Conservation (phyloP, 2,329 filamentous ascomycete genomes). For the Metarhizium robertsii region DNA sequence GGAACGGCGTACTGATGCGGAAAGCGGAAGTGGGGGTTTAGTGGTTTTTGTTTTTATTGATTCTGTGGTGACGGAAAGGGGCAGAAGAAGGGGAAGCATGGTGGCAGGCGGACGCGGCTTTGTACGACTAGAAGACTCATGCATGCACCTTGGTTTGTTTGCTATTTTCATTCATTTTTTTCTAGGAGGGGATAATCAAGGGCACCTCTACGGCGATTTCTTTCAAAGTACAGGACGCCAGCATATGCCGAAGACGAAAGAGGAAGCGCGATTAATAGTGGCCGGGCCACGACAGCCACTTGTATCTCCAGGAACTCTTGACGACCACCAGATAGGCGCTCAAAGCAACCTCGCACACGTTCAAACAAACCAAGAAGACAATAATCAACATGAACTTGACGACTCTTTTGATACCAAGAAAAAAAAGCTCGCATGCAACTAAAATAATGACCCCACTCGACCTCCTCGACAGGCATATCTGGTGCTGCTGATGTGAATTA, state of each 20-base stretch:
- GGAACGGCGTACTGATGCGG: constrained; percentile 14
- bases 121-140: constrained; percentile 23
- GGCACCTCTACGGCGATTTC: not conserved
- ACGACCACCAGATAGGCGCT: not conserved
- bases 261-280: not conserved
- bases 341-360: not conserved
- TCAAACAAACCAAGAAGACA: constrained; percentile 4
- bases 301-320: not conserved
- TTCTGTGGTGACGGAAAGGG: constrained; percentile 14
- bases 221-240: not conserved
- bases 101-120: constrained; percentile 10
- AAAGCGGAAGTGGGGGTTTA: not conserved
- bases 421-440: not conserved
- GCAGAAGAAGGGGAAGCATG: constrained; percentile 7
- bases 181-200: not conserved
- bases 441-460: not conserved
- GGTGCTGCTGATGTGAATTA: not conserved
- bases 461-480: constrained; percentile 4
- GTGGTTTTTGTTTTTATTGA: not conserved
- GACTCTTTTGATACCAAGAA: not conserved
- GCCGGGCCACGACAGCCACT: not conserved
- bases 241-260: not conserved
- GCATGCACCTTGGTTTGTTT: constrained; percentile 5
- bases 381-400: constrained; percentile 7
- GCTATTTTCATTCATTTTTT: not conserved